Evolutionary conservation across 2,329 filamentous ascomycete species (phyloP), one percentile per base, ranked within the genome.

Genomic region (Epichloe typhina): DNA sequence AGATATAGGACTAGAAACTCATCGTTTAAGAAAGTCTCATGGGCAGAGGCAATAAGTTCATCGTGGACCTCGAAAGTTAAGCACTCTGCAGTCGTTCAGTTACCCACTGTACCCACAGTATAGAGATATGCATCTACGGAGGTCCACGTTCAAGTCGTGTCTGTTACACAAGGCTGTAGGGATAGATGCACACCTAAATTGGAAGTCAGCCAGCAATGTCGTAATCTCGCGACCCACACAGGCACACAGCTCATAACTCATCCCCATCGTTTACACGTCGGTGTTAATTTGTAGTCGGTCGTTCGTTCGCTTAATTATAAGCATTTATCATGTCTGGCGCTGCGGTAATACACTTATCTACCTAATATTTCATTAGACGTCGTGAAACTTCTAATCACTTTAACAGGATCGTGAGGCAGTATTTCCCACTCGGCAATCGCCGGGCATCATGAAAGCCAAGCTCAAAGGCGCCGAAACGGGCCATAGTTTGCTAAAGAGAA

Each of bases 371-470:
- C 9, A 33, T 15, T 19, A 11, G 11, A 21, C 4, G 15, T 12
- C 15, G 3, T 36, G 26, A 35, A 40, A 17, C 15, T 2, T 36
- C 48, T 56, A 21, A 55, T 47, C 19, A 6, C n/a, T 42, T 31
- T 6, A 33, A 15, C 47, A 95, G 90, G 88, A 91, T 69, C 83
- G 93, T 68, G 93, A 98, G 73, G 79, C 90, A 64, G 91, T 98
- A 72, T 98, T 98, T 72, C 88, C 93, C 63, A 98, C 93, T 66
- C 88, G 93, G 64, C 93, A 98, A 76, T 95, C 89, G 68, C 76
- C 98, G 71, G 90, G 89, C 57, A 71, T 94, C 65, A 98, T 98
- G 91, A 97, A 97, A 73, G 82, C 84, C 58, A 98, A 98, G 77
- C 82, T 98, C 65, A 97, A 97, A 76, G 91, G 86, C 55, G 86